Percentiles rank a stretch among this genome's conserved stretches.
These are phyloP conservation scores for Mortierella polycephala DNA, from an alignment of 371 early-diverging fungal species.

Conservation along the genomic window DNA sequence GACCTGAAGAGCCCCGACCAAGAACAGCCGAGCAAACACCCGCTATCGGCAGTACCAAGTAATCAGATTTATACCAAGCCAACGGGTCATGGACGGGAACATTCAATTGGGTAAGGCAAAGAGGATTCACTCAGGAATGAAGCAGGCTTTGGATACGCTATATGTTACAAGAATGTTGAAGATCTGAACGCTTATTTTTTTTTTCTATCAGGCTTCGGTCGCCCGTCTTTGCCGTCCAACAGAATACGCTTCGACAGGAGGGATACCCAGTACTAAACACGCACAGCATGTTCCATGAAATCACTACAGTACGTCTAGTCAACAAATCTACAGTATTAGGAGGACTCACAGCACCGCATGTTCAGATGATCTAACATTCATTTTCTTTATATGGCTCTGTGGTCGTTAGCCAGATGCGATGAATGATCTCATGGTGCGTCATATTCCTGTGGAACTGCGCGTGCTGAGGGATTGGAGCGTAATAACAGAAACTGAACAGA, in stretches of 20 bases:
- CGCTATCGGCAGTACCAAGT: not conserved
- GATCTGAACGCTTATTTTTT: not conserved
- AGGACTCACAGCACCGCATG: too few species aligned
- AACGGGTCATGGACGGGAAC: constrained; percentile 15
- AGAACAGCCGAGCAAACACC: constrained; percentile 1
- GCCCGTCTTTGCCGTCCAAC: constrained; percentile 33
- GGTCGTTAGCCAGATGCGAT: constrained; percentile 61
- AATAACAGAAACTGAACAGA: constrained; percentile 40
- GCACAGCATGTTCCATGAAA: constrained; percentile 63
- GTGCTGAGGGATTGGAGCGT: constrained; percentile 58
- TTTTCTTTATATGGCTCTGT: not conserved
- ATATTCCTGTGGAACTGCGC: constrained; percentile 64
- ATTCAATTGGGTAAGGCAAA: constrained; percentile 14
- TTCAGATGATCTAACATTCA: not conserved
- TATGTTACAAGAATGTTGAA: not conserved
- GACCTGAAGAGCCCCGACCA: constrained; percentile 43
- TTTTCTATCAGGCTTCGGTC: constrained; percentile 14
- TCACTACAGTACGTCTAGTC: constrained; percentile 57
- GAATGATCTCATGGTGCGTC: constrained; percentile 62
- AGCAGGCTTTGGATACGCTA: not conserved
- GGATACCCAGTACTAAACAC: constrained; percentile 40
- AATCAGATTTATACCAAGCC: constrained; percentile 9
- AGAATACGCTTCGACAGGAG: constrained; percentile 28
- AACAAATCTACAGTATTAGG: too few species aligned
- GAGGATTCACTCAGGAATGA: not conserved